These are phyloP conservation scores for Jatropha podagrica DNA, from an alignment of 441 rosid species.

Conservation along the genomic window DNA sequence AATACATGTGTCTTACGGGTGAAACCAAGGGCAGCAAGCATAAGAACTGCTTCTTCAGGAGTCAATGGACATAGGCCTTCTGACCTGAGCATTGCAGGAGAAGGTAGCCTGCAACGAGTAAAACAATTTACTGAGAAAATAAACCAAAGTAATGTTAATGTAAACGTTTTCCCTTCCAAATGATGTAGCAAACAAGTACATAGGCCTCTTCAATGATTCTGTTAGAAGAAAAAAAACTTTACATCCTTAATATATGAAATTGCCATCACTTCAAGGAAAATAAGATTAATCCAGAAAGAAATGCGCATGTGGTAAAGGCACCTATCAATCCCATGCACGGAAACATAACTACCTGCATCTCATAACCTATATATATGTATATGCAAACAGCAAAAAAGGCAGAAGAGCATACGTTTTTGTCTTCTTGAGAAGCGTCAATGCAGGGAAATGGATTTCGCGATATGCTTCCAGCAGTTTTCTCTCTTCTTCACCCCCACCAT, in stretches of 20 bases:
- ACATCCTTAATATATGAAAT: background rate
- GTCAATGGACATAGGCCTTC: slow-evolving; percentile 95
- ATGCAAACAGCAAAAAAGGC: slow-evolving; percentile 1
- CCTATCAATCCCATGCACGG: background rate
- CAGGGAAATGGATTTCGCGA: slow-evolving; percentile 88
- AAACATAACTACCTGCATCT: background rate
- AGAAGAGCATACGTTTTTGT: slow-evolving; percentile 49
- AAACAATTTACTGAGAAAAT: slow-evolving; percentile 11
- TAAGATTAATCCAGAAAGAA: background rate
- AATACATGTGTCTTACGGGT: slow-evolving; percentile 69
- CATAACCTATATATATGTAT: background rate
- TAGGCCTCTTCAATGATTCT: background rate
- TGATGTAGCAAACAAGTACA: background rate
- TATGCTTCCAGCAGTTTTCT: slow-evolving; percentile 71
- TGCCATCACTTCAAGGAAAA: background rate
- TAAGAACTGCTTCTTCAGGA: slow-evolving; percentile 94
- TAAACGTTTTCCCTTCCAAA: background rate
- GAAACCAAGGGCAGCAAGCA: slow-evolving; percentile 97
- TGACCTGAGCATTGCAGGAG: slow-evolving; percentile 63
- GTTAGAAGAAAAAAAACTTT: background rate
- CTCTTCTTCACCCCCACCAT: slow-evolving; percentile 88
- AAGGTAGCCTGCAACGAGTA: slow-evolving; percentile 60
- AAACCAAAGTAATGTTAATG: background rate
- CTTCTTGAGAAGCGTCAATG: slow-evolving; percentile 59
- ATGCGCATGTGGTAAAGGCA: background rate